Evolutionary conservation across 805 yeast species (phyloP).

Genomic region (Starmera dryadoides): DNA sequence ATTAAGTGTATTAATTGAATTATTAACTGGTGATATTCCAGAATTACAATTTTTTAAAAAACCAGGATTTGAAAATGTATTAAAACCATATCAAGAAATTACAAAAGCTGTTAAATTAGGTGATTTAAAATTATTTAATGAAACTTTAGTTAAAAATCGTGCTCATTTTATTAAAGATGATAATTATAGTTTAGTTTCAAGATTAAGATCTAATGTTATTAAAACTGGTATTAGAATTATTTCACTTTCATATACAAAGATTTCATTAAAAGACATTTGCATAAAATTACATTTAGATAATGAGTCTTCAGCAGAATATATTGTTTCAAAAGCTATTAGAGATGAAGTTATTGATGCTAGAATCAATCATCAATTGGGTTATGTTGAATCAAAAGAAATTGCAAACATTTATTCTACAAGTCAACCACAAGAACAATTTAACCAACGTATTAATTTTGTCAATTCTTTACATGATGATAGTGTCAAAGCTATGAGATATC

Average conservation of each 20-base stretch:
- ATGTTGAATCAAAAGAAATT: constrained; percentile 83
- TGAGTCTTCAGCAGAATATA: constrained; percentile 94
- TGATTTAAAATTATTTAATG: constrained; percentile 74
- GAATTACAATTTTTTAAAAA: constrained; percentile 77
- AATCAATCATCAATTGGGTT: constrained; percentile 85
- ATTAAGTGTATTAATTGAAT: constrained; percentile 78
- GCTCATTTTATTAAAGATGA: constrained; percentile 63
- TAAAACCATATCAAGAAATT: constrained; percentile 78
- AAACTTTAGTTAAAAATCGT: constrained; percentile 59
- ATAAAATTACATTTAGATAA: constrained; percentile 85
- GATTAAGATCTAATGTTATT: constrained; percentile 94
- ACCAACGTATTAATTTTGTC: constrained; percentile 91
- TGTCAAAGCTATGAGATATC: constrained; percentile 93
- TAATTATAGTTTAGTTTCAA: constrained; percentile 73
- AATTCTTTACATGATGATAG: constrained; percentile 85
- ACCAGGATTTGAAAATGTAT: constrained; percentile 46
- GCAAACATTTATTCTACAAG: constrained; percentile 81
- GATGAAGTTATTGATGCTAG: constrained; percentile 97
- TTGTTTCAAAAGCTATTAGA: constrained; percentile 92
- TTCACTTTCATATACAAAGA: constrained; percentile 82
- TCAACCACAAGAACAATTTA: constrained; percentile 81
- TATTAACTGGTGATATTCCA: constrained; percentile 95
- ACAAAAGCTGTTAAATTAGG: constrained; percentile 91
- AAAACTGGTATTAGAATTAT: constrained; percentile 95
- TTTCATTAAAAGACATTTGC: constrained; percentile 90